Evolutionary conservation across 2,329 filamentous ascomycete genomes (phyloP).

Genomic region (Metarhizium sp.): DNA sequence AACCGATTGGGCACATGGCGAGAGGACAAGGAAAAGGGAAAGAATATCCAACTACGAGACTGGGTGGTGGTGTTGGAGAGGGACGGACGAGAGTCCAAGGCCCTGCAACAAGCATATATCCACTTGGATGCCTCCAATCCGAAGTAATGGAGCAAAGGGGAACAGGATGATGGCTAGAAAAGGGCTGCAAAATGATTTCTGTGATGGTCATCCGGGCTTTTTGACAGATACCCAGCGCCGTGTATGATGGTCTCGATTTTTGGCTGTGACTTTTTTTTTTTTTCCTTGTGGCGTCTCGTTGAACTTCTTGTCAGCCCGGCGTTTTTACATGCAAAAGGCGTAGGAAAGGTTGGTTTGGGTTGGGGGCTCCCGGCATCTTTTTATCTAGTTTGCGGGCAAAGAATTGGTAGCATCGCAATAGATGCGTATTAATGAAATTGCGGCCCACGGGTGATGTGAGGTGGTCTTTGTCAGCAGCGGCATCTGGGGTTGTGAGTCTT

Average conservation of each 20-base stretch:
- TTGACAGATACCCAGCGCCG: conserved; percentile 7
- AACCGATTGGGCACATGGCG: conserved; percentile 65
- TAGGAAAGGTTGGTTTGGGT: conserved; percentile 1
- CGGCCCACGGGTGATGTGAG: neutral
- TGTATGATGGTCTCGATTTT: neutral
- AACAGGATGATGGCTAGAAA: neutral
- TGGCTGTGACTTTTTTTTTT: neutral
- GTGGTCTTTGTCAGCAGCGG: too few species aligned
- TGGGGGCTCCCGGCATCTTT: neutral
- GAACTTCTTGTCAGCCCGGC: conserved; percentile 1
- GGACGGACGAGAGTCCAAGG: conserved; percentile 59
- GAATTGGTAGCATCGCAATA: neutral
- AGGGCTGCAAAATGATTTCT: conserved; percentile 12
- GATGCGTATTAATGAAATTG: neutral
- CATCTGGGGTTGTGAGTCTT: too few species aligned
- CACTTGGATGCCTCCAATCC: conserved; percentile 40
- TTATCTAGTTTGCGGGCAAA: neutral
- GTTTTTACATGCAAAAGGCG: conserved; percentile 5
- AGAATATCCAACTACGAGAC: conserved; percentile 76
- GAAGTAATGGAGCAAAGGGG: conserved; percentile 16
- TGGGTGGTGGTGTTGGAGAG: conserved; percentile 70
- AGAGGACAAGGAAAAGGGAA: conserved; percentile 68
- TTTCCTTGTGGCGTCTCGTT: neutral
- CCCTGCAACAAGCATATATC: conserved; percentile 50
- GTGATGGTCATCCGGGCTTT: conserved; percentile 22